Base-by-base conservation (phyloP, 208 protist genomes). In the Porcisia deanei region DNA sequence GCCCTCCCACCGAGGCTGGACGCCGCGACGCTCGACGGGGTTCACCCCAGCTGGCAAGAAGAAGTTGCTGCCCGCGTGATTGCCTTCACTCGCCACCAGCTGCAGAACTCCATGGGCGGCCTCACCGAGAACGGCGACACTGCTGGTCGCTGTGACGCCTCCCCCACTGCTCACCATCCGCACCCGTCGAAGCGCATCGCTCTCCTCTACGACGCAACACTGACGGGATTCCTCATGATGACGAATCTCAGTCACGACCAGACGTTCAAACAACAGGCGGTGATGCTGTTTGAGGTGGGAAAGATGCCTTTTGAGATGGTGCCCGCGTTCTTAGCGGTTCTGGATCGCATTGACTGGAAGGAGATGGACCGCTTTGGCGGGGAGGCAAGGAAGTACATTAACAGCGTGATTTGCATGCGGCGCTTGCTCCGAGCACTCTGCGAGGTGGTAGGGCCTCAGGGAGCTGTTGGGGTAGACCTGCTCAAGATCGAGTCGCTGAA, bases 201-300 rank as follows among this genome's bases (percentile, higher is more conserved):
- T 10, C 90, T 99, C 12, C 66, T 99, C 34, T 99, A 99, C 89
- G 98, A 99, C 72, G 88, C 90, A 34, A 98, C 88, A 18, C 88
- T 99, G 18, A 98, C 98, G 10, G 98, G 98, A 10, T 98, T 98
- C 78, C 87, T 99, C 22, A 99, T 99, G 98, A 99, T 99, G 98
- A 98, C 97, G 67, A 99, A 99, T 83, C 80, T 99, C 34, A 97
- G 93, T 30, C 73, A 85, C 43, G 86, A 96, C 71, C 89, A 85
- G 16, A 82, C 84, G 9, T 96, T 98, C 72, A 98, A 97, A 70
- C 89, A 94, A 72, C 88, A 94, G 79, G 93, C 94, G 12, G 94
- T 98, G 18, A 97, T 94, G 57, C 83, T 98, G 3, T 98, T 97
- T 76, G 95, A 98, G 76, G 87, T 95, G 58, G 95, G 95, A 14